These are phyloP conservation scores for Larix sibirica DNA, from an alignment of 83 land plant species.

Conservation along the genomic window DNA sequence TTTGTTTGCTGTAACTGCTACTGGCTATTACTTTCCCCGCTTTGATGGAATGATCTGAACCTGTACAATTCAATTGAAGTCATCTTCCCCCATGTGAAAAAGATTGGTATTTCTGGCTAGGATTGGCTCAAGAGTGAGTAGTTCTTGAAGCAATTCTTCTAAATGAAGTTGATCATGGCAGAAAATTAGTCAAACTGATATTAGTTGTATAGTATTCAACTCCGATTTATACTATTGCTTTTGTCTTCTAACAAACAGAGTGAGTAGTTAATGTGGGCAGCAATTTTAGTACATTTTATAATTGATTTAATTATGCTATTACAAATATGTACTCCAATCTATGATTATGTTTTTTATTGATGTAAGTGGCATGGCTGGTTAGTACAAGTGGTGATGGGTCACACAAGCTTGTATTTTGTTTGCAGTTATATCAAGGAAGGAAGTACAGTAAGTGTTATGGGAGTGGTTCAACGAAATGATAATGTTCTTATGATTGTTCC, in stretches of 20 bases:
- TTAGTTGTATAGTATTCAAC: not conserved
- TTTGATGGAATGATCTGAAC: not conserved
- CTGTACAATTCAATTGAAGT: not conserved
- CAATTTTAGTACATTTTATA: not conserved
- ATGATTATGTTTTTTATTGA: not conserved
- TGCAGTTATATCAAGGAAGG: slow-evolving; percentile 93
- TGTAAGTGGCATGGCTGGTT: not conserved
- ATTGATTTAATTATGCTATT: not conserved
- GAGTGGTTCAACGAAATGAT: slow-evolving; percentile 85
- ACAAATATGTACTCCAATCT: not conserved
- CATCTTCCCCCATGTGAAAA: not conserved
- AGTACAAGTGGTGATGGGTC: not conserved
- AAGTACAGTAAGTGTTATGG: slow-evolving; percentile 95
- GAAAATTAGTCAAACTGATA: not conserved
- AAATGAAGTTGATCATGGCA: not conserved
- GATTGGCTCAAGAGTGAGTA: not conserved
- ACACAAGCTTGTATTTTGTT: not conserved
- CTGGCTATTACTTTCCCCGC: not conserved
- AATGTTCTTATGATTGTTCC: slow-evolving; percentile 95
- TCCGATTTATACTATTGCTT: not conserved
- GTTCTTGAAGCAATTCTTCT: slow-evolving; percentile 1
- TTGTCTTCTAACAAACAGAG: too few species aligned
- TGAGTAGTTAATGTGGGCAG: not conserved
- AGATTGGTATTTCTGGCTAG: slow-evolving; percentile 1
- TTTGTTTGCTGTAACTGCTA: not conserved